Evolutionary conservation across 2,329 filamentous ascomycete genomes (phyloP).

Genomic region (Aspergillus piperis): DNA sequence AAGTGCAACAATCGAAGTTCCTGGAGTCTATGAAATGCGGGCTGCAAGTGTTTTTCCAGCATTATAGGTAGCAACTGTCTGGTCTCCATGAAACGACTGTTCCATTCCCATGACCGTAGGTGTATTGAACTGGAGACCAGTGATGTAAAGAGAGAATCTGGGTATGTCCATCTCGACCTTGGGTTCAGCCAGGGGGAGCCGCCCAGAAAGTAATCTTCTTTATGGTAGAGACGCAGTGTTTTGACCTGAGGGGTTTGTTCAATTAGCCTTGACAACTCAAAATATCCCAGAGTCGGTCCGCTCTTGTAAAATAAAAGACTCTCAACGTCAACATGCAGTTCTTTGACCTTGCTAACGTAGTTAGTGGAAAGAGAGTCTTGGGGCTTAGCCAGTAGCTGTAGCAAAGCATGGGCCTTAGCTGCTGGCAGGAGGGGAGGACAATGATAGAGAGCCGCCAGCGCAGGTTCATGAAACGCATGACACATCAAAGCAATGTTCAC

Average conservation of each 20-base stretch:
- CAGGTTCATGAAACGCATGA: slow-evolving; percentile 68
- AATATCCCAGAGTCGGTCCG: slow-evolving; percentile 54
- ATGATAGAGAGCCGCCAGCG: slow-evolving; percentile 70
- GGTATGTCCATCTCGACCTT: slow-evolving; percentile 66
- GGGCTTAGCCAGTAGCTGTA: slow-evolving; percentile 58
- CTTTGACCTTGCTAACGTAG: slow-evolving; percentile 71
- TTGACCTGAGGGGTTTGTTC: slow-evolving; percentile 66
- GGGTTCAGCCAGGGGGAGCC: slow-evolving; percentile 32
- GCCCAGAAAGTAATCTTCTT: slow-evolving; percentile 55
- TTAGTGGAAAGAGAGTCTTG: slow-evolving; percentile 56
- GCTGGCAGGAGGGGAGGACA: slow-evolving; percentile 64
- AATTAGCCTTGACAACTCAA: slow-evolving; percentile 62
- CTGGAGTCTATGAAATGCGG: slow-evolving; percentile 53
- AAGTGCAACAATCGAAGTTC: slow-evolving; percentile 43
- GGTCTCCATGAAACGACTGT: slow-evolving; percentile 48
- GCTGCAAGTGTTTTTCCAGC: slow-evolving; percentile 55
- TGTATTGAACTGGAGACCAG: slow-evolving; percentile 54
- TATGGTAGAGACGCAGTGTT: slow-evolving; percentile 71
- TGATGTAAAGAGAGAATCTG: slow-evolving; percentile 63
- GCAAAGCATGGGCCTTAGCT: slow-evolving; percentile 50
- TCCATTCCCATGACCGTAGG: slow-evolving; percentile 60
- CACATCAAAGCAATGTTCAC: slow-evolving; percentile 64
- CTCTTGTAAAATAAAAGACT: slow-evolving; percentile 56
- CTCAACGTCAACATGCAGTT: slow-evolving; percentile 68
- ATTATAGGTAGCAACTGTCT: slow-evolving; percentile 47